Conservation (phyloP, 164 flowering plant species). For the Vitis vinifera region DNA sequence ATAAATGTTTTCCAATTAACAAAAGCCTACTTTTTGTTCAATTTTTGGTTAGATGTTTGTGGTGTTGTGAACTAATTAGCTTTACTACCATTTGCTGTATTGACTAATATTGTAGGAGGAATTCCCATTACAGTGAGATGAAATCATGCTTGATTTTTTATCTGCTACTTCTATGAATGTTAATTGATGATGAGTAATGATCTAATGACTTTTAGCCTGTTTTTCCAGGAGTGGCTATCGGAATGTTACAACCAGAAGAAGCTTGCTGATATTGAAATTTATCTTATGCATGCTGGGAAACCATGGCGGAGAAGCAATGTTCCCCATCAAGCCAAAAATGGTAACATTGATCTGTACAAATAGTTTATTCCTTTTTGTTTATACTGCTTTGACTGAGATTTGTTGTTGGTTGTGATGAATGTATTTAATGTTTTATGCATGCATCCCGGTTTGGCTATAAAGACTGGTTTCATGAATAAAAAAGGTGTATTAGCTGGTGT, state of each 20-base stretch:
- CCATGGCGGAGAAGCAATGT: conserved; percentile 69
- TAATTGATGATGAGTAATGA: not conserved
- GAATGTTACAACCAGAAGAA: conserved; percentile 75
- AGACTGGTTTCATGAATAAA: too few species aligned
- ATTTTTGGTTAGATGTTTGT: too few species aligned
- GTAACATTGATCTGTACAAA: conserved; percentile 17
- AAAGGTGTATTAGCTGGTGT: too few species aligned
- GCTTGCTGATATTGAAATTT: conserved; percentile 84
- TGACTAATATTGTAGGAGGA: too few species aligned
- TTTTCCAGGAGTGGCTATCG: conserved; percentile 75
- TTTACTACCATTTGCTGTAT: too few species aligned
- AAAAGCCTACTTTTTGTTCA: too few species aligned
- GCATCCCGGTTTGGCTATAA: too few species aligned
- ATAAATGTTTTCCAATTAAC: too few species aligned
- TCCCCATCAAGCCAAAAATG: conserved; percentile 28
- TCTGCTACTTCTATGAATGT: not conserved
- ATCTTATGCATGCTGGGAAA: conserved; percentile 92
- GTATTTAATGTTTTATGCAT: not conserved
- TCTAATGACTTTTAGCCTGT: conserved; percentile 6
- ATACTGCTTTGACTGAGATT: not conserved
- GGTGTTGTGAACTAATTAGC: too few species aligned
- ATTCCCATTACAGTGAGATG: too few species aligned
- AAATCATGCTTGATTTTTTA: too few species aligned
- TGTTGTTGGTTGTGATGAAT: too few species aligned
- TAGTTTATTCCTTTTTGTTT: not conserved